These are phyloP conservation scores for Aspergillus tanneri DNA, from an alignment of 2,329 filamentous ascomycete genomes.

Conservation along the genomic window DNA sequence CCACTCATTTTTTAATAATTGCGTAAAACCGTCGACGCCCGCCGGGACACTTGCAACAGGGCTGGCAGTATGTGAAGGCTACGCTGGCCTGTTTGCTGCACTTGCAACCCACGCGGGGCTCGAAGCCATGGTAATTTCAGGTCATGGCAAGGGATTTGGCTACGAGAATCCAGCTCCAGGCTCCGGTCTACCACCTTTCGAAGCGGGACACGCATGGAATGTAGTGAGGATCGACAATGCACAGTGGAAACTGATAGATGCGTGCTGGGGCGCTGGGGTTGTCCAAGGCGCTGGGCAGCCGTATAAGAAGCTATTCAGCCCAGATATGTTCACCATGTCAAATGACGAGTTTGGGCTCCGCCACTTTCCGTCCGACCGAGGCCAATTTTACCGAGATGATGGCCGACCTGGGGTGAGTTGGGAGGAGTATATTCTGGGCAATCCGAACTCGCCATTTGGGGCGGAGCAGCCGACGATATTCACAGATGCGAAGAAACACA, in stretches of 20 bases:
- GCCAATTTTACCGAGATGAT: constrained; percentile 72
- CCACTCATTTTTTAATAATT: constrained; percentile 71
- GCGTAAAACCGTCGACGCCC: constrained; percentile 65
- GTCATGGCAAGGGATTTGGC: constrained; percentile 85
- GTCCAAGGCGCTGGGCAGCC: constrained; percentile 54
- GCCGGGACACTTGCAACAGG: constrained; percentile 73
- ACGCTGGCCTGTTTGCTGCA: constrained; percentile 76
- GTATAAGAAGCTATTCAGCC: constrained; percentile 69
- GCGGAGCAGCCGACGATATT: constrained; percentile 50
- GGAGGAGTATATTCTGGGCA: constrained; percentile 77
- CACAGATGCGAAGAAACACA: constrained; percentile 49
- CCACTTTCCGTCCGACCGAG: constrained; percentile 72
- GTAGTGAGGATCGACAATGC: constrained; percentile 83
- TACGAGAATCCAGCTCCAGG: constrained; percentile 63
- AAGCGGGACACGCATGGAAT: constrained; percentile 84
- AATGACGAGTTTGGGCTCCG: constrained; percentile 79
- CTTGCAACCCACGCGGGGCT: constrained; percentile 78
- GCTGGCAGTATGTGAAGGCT: constrained; percentile 86
- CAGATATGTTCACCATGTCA: constrained; percentile 58
- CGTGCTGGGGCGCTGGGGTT: constrained; percentile 88
- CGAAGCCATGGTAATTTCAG: constrained; percentile 69
- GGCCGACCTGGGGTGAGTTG: constrained; percentile 63
- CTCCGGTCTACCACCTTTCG: constrained; percentile 62
- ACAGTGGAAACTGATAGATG: constrained; percentile 86
- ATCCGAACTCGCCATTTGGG: constrained; percentile 47